Percentiles rank a stretch among this genome's conserved stretches.
Conservation (phyloP, 2,329 filamentous ascomycete genomes). For the Pyrenochaeta sp. region DNA sequence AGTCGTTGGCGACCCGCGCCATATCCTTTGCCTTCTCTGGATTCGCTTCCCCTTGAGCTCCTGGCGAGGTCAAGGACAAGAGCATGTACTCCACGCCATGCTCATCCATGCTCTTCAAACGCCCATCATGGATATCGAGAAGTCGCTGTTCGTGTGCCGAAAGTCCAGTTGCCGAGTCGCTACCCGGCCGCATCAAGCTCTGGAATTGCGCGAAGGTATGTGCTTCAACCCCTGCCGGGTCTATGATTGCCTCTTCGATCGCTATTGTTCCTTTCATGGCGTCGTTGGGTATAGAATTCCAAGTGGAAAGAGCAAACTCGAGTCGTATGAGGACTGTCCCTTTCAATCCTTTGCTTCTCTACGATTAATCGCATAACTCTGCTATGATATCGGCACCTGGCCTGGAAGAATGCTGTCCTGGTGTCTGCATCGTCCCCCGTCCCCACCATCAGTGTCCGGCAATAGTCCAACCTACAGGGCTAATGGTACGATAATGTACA, state of each 20-base stretch:
- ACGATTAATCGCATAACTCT: too few relatives aligned
- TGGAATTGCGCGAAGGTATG: conserved; percentile 41
- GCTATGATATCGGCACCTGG: neutral
- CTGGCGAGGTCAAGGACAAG: conserved; percentile 38
- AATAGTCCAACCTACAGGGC: neutral
- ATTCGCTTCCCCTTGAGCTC: conserved; percentile 34
- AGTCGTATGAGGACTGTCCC: neutral
- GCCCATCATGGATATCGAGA: conserved; percentile 38
- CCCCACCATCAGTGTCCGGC: neutral
- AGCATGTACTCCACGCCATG: conserved; percentile 43
- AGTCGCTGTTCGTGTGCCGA: conserved; percentile 33
- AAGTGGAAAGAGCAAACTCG: neutral
- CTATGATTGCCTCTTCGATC: conserved; percentile 40
- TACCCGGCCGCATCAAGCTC: conserved; percentile 31
- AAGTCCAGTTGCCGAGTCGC: conserved; percentile 27
- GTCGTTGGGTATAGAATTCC: neutral
- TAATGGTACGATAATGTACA: neutral
- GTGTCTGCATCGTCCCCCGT: neutral
- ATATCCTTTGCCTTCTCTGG: conserved; percentile 33
- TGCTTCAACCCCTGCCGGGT: conserved; percentile 33
- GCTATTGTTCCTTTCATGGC: conserved; percentile 39
- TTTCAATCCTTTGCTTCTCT: too few relatives aligned
- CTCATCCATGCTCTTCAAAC: conserved; percentile 37
- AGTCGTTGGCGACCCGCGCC: conserved; percentile 38
- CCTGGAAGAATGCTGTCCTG: neutral